Evolutionary conservation across 2,329 filamentous ascomycete species (phyloP).

Genomic region (Fusarium pseudocircinatum): DNA sequence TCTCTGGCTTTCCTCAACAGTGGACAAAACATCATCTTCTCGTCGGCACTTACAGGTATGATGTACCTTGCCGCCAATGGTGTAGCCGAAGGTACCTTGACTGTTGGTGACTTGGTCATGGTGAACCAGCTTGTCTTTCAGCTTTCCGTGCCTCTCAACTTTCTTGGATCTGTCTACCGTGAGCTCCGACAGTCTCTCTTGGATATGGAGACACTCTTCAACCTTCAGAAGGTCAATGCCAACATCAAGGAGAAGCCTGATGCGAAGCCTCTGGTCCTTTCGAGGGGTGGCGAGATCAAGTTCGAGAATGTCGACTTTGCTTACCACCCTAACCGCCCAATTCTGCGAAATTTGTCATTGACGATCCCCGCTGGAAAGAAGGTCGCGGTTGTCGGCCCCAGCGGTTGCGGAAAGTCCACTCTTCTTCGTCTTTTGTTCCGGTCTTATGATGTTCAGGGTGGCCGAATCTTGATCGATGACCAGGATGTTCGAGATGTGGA

Average conservation of each 20-base stretch:
- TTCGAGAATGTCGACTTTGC: constrained; percentile 97
- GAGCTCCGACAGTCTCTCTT: constrained; percentile 93
- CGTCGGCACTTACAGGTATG: constrained; percentile 91
- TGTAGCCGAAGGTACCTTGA: constrained; percentile 81
- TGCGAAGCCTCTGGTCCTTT: constrained; percentile 77
- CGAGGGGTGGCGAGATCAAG: constrained; percentile 84
- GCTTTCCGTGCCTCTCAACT: constrained; percentile 95
- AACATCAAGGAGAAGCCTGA: constrained; percentile 80
- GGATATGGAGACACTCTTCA: constrained; percentile 99
- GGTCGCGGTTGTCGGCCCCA: constrained; percentile 93
- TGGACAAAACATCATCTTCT: constrained; percentile 98
- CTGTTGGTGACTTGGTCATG: constrained; percentile 97
- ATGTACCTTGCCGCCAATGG: constrained; percentile 97
- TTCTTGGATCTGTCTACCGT: constrained; percentile 96
- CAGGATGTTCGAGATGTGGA: constrained; percentile 89
- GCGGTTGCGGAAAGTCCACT: constrained; percentile 95
- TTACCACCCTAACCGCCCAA: constrained; percentile 87
- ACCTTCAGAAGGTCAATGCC: constrained; percentile 95
- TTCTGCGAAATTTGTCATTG: constrained; percentile 83
- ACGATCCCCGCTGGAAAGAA: constrained; percentile 97
- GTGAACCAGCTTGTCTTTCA: constrained; percentile 99
- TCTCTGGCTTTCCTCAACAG: constrained; percentile 93
- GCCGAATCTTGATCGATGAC: constrained; percentile 89
- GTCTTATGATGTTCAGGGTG: constrained; percentile 88
- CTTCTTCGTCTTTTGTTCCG: constrained; percentile 91